These are phyloP conservation scores for Huntiella bhutanensis DNA, from an alignment of 2,329 filamentous ascomycete species.

Conservation along the genomic window DNA sequence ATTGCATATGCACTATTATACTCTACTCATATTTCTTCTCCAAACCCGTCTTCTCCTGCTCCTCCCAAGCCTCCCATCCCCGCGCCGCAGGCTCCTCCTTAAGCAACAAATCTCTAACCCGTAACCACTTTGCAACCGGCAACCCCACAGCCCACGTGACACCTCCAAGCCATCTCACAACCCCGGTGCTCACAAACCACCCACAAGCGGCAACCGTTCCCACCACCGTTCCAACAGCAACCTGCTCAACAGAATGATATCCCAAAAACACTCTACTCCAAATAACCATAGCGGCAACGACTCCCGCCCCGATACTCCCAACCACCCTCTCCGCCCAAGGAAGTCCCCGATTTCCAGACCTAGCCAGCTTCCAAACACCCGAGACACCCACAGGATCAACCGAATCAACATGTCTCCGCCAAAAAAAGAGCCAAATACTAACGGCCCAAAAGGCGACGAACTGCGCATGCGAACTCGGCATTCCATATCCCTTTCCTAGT, in stretches of 20 bases:
- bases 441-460: constrained; percentile 85
- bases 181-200: constrained; percentile 62
- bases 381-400: constrained; percentile 24
- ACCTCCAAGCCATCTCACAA: constrained; percentile 47
- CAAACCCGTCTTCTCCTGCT: constrained; percentile 20
- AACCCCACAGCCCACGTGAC: constrained; percentile 54
- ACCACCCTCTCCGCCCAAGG: constrained; percentile 40
- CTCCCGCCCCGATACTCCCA: constrained; percentile 34
- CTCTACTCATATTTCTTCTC: constrained; percentile 5
- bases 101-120: constrained; percentile 67
- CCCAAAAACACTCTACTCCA: constrained; percentile 75
- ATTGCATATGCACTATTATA: not conserved
- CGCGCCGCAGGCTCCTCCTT: constrained; percentile 79
- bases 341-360: constrained; percentile 25
- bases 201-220: constrained; percentile 50
- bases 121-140: constrained; percentile 42
- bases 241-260: constrained; percentile 81
- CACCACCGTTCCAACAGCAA: constrained; percentile 57
- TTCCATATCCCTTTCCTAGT: constrained; percentile 90
- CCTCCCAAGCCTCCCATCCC: constrained; percentile 86
- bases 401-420: constrained; percentile 43
- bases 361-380: not conserved
- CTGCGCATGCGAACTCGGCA: constrained; percentile 88
- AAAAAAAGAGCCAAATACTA: constrained; percentile 66
- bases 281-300: constrained; percentile 49